These are phyloP conservation scores for Solanum hybrid DNA, from an alignment of 305 asterid species.

Conservation along the genomic window DNA sequence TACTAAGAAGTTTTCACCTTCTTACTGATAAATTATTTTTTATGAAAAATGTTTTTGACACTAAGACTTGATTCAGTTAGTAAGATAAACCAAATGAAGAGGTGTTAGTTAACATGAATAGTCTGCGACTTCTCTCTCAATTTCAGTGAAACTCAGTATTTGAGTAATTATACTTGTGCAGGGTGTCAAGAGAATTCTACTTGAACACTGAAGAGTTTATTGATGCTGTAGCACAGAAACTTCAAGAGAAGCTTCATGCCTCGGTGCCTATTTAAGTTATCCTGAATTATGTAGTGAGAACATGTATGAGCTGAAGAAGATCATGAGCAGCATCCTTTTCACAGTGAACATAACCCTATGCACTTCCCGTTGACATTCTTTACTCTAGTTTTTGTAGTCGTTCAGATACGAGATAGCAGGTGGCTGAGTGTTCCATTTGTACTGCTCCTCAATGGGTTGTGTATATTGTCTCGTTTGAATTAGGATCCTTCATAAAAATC, in stretches of 20 bases:
- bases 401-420: not conserved
- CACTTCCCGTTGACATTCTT: not conserved
- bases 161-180: slow-evolving; percentile 21
- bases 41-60: not conserved
- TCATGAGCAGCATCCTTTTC: not conserved
- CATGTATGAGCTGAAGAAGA: not conserved
- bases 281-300: not conserved
- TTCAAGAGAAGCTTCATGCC: slow-evolving; percentile 33
- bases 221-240: slow-evolving; percentile 61
- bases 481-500: not conserved
- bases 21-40: not conserved
- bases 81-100: not conserved
- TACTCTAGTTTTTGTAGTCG: not conserved
- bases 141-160: not conserved
- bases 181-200: slow-evolving; percentile 73
- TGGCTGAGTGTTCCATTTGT: not conserved
- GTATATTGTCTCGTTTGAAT: not conserved
- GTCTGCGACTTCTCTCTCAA: not conserved
- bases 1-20: not conserved
- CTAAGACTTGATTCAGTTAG: not conserved
- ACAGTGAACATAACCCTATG: not conserved
- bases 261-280: slow-evolving; percentile 21
- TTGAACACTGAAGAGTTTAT: slow-evolving; percentile 75
- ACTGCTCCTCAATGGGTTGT: not conserved
- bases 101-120: not conserved